Conservation (phyloP, 2,329 filamentous ascomycete species). For the Pseudogymnoascus sp. region DNA sequence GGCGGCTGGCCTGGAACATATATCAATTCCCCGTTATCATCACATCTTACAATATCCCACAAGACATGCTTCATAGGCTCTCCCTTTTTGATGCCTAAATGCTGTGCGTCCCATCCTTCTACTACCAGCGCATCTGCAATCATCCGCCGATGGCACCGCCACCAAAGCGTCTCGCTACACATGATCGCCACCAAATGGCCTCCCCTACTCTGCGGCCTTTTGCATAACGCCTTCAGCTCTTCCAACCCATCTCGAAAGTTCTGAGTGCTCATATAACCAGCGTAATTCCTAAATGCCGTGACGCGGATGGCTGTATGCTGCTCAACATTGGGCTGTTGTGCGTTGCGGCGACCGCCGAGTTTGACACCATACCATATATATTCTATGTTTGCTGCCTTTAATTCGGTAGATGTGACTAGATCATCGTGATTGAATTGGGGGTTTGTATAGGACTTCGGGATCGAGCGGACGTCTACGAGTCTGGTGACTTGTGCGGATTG, state of each 20-base stretch:
- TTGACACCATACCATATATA: conserved; percentile 9
- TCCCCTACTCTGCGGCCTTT: neutral
- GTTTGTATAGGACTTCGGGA: conserved; percentile 13
- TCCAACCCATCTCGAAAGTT: conserved; percentile 11
- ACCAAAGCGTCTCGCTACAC: conserved; percentile 16
- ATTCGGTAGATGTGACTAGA: conserved; percentile 9
- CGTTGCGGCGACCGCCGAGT: conserved; percentile 11
- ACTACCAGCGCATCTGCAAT: conserved; percentile 13
- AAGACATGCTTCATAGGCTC: conserved; percentile 12
- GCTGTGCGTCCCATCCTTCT: conserved; percentile 12
- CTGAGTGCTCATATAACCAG: conserved; percentile 13
- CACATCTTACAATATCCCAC: conserved; percentile 14
- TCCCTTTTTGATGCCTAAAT: conserved; percentile 12
- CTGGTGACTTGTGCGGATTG: conserved; percentile 13
- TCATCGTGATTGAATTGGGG: conserved; percentile 14
- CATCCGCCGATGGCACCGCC: conserved; percentile 16
- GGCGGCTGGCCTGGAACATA: too few relatives aligned
- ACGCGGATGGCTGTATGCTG: conserved; percentile 13
- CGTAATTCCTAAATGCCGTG: conserved; percentile 15
- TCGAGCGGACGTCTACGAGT: conserved; percentile 14
- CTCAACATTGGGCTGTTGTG: conserved; percentile 11
- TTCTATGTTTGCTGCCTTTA: conserved; percentile 8
- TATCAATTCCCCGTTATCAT: conserved; percentile 10
- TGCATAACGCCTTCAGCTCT: conserved; percentile 1
- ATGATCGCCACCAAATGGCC: conserved; percentile 11